Percentiles rank a stretch among this genome's conserved stretches.
These are phyloP conservation scores for Cymbopogon citratus DNA, from an alignment of 176 grass and related monocot genomes.

Conservation along the genomic window DNA sequence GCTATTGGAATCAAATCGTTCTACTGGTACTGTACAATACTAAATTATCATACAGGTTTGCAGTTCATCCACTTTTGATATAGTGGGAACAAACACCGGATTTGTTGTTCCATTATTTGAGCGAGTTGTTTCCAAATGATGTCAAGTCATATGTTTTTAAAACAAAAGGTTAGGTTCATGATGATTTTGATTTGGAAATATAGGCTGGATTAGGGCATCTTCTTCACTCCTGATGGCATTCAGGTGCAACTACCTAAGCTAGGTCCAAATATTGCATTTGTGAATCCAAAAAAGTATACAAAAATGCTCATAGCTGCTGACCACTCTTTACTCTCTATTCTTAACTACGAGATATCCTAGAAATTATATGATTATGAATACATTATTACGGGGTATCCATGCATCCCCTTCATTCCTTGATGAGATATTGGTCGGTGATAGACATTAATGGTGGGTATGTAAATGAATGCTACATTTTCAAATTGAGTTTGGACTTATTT, in stretches of 20 bases:
- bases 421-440: background rate
- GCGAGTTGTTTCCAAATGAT: constrained; percentile 10
- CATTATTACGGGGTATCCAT: background rate
- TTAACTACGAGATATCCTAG: background rate
- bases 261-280: background rate
- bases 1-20: background rate
- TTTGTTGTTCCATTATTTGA: constrained; percentile 10
- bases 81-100: background rate
- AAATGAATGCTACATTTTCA: background rate
- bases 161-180: constrained; percentile 5
- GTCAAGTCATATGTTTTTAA: background rate
- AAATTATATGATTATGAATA: background rate
- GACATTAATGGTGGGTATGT: background rate
- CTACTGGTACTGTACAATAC: background rate
- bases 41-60: background rate
- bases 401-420: background rate
- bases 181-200: constrained; percentile 6
- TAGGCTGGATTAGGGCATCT: constrained; percentile 27
- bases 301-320: background rate
- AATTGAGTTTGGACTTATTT: too few relatives aligned
- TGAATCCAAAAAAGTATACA: background rate
- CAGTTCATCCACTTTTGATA: background rate
- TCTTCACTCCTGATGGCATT: background rate
- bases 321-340: background rate
- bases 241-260: constrained; percentile 8